Conservation (phyloP, 108 stramenopile species). For the Skeletonema menzelii region DNA sequence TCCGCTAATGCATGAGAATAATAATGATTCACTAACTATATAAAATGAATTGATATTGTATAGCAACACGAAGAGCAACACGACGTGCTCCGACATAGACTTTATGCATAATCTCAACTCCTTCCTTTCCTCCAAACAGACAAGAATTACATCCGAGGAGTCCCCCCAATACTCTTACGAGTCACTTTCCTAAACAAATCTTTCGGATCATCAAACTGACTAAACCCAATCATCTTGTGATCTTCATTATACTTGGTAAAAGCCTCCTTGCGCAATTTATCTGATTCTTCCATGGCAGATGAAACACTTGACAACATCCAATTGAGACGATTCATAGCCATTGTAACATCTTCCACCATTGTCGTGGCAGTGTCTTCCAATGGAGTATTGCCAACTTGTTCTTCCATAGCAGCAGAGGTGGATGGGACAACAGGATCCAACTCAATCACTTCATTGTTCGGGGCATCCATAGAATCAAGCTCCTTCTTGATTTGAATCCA, state of each 20-base stretch:
- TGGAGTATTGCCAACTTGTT: conserved; percentile 1
- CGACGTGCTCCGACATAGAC: not conserved
- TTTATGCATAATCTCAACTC: not conserved
- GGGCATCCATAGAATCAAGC: conserved; percentile 13
- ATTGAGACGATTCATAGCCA: conserved; percentile 42
- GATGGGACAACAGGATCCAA: conserved; percentile 18
- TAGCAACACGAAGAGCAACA: not conserved
- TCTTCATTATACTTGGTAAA: conserved; percentile 40
- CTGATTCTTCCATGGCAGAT: conserved; percentile 46
- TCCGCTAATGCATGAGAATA: too few species aligned
- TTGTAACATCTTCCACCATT: conserved; percentile 38
- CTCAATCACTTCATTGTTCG: conserved; percentile 29
- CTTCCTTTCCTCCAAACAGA: not conserved
- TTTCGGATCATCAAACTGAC: conserved; percentile 37
- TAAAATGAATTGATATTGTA: not conserved
- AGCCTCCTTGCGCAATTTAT: conserved; percentile 43
- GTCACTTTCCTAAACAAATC: conserved; percentile 21
- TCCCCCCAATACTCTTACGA: not conserved
- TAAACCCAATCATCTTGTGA: conserved; percentile 46
- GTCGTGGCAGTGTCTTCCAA: conserved; percentile 33
- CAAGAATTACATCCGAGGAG: not conserved
- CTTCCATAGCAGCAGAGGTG: not conserved
- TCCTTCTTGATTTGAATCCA: conserved; percentile 40
- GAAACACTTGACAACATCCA: conserved; percentile 42
- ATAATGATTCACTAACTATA: not conserved